phyloP scores from a whole-genome alignment of 345 rosid genomes.

The Salix viminalis region DNA sequence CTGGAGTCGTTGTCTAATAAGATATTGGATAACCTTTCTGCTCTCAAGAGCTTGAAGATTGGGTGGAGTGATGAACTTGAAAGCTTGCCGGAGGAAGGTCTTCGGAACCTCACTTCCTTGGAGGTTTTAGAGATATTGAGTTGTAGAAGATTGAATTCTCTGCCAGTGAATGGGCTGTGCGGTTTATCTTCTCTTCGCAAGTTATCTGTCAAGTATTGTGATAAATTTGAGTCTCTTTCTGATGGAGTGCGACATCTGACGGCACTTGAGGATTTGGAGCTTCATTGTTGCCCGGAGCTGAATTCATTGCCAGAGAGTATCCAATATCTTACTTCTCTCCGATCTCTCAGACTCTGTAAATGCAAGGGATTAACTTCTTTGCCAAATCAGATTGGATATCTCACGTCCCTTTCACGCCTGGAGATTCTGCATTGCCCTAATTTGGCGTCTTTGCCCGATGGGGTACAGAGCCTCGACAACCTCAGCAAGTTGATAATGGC shows the following conservation, averaged over 20 bases:
- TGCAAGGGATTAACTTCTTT: not conserved
- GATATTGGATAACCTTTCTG: not conserved
- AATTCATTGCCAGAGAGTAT: not conserved
- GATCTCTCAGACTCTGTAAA: not conserved
- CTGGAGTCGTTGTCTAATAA: too few relatives aligned
- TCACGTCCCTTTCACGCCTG: not conserved
- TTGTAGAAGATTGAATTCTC: not conserved
- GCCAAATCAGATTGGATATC: constrained; percentile 3
- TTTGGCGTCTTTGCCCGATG: not conserved
- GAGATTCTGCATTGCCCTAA: not conserved
- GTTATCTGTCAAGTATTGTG: not conserved
- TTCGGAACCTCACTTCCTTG: not conserved
- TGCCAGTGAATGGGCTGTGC: not conserved
- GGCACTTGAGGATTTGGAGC: not conserved
- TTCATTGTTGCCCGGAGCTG: not conserved
- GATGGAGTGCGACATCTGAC: not conserved
- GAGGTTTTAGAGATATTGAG: not conserved
- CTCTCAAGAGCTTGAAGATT: not conserved
- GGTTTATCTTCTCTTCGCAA: not conserved
- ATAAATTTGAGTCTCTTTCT: not conserved
- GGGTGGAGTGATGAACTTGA: not conserved
- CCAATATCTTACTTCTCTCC: not conserved
- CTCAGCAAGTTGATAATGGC: not conserved
- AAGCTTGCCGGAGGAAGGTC: constrained; percentile 11
- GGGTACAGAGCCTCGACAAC: not conserved